These are phyloP conservation scores for Ocimum tenuiflorum DNA, from an alignment of 257 asterid genomes.

Conservation along the genomic window DNA sequence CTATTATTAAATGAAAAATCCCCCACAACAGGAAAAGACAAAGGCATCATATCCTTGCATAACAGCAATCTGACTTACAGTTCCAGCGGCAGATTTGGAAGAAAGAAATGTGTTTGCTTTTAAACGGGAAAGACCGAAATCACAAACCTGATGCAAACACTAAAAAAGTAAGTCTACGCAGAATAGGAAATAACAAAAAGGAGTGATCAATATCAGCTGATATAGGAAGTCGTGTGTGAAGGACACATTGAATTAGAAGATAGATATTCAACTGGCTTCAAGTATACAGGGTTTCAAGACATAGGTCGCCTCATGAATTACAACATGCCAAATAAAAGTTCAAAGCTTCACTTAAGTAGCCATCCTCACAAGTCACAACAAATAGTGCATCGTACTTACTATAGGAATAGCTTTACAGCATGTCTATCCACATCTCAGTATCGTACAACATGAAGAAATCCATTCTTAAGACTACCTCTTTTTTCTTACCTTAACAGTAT, in stretches of 20 bases:
- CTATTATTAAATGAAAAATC: constrained; percentile 4
- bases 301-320: neutral
- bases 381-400: neutral
- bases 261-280: constrained; percentile 1
- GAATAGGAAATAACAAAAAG: neutral
- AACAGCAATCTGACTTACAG: constrained; percentile 48
- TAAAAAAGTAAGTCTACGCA: constrained; percentile 7
- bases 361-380: neutral
- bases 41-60: constrained; percentile 19
- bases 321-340: neutral
- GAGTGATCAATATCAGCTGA: neutral
- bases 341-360: neutral
- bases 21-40: constrained; percentile 2
- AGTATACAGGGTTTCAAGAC: neutral
- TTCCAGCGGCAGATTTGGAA: constrained; percentile 95
- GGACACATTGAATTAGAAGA: neutral
- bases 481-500: constrained; percentile 81
- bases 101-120: constrained; percentile 92
- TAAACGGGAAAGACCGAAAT: constrained; percentile 95
- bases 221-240: neutral
- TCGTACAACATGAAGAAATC: constrained; percentile 3
- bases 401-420: neutral
- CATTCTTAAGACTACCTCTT: neutral
- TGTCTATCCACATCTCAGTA: constrained; percentile 4
- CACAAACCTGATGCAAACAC: constrained; percentile 65